These are phyloP conservation scores for Posidonia oceanica DNA, from an alignment of 116 monocot species.

Conservation along the genomic window DNA sequence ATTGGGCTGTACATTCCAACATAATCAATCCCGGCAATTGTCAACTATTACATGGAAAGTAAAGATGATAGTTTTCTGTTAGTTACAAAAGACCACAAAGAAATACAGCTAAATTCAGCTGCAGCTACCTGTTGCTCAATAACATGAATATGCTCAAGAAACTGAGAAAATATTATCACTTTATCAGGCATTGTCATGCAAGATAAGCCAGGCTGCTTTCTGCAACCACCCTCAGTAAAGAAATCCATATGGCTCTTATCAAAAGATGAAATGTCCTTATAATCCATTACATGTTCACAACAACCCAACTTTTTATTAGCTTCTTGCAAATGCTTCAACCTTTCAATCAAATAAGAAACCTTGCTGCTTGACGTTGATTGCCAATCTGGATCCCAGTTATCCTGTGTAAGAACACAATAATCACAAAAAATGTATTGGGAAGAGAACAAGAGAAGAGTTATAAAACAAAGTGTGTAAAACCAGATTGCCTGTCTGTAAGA, in stretches of 20 bases:
- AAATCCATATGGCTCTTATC: background rate
- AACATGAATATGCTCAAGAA: constrained; percentile 96
- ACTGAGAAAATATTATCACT: constrained; percentile 96
- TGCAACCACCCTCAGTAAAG: background rate
- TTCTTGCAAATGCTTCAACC: constrained; percentile 56
- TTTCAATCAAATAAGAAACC: constrained; percentile 70
- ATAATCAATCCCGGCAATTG: constrained; percentile 62
- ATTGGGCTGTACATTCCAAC: constrained; percentile 87
- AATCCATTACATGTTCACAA: constrained; percentile 15
- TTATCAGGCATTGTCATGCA: constrained; percentile 39
- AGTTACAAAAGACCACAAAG: background rate
- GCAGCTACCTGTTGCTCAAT: constrained; percentile 81
- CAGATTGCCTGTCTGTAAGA: constrained; percentile 73
- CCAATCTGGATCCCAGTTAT: constrained; percentile 96
- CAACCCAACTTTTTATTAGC: constrained; percentile 25
- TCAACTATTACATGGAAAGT: constrained; percentile 34
- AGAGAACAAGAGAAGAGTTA: background rate
- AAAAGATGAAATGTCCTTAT: constrained; percentile 1
- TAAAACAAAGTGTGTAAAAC: constrained; percentile 4
- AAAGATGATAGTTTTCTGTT: background rate
- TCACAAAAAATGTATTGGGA: constrained; percentile 1
- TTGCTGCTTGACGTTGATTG: constrained; percentile 94
- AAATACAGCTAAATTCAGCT: background rate
- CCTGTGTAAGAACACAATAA: constrained; percentile 29
- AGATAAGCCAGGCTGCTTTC: constrained; percentile 9